phyloP scores from a whole-genome alignment of 2,329 filamentous ascomycete species.

The Mariannaea elegans region DNA sequence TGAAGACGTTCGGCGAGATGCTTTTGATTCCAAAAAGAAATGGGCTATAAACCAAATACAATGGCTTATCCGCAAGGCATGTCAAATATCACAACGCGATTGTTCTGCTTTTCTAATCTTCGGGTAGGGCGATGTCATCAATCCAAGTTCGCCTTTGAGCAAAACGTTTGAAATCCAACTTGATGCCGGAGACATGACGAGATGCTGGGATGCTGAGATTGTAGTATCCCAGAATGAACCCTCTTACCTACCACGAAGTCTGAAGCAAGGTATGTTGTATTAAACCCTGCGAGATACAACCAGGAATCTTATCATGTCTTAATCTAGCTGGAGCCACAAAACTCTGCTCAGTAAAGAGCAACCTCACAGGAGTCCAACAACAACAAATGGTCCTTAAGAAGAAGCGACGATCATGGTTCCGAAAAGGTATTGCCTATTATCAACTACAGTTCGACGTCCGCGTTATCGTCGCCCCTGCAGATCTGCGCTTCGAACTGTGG shows the following conservation, averaged over 20 bases:
- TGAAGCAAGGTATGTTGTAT: conserved; percentile 48
- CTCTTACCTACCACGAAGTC: conserved; percentile 46
- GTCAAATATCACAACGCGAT: conserved; percentile 48
- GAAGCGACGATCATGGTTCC: conserved; percentile 46
- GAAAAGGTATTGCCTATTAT: conserved; percentile 48
- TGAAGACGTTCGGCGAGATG: conserved; percentile 28
- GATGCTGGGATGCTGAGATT: conserved; percentile 50
- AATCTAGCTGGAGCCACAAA: conserved; percentile 47
- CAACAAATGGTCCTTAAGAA: conserved; percentile 49
- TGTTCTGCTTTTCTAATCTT: not conserved
- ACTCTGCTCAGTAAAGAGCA: conserved; percentile 52
- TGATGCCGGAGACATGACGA: conserved; percentile 42
- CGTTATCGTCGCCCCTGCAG: conserved; percentile 63
- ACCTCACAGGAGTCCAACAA: conserved; percentile 51
- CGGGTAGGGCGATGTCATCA: conserved; percentile 49
- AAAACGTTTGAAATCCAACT: conserved; percentile 48
- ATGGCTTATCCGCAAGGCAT: conserved; percentile 39
- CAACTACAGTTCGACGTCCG: conserved; percentile 58
- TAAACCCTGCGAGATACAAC: not conserved
- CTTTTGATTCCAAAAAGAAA: conserved; percentile 24
- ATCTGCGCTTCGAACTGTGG: conserved; percentile 59
- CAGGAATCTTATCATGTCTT: not conserved
- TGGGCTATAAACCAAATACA: conserved; percentile 37
- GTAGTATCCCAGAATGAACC: conserved; percentile 51
- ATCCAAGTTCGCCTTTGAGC: conserved; percentile 45